Base-by-base conservation (phyloP, 2,329 filamentous ascomycete species). In the Beauveria scarabaeidicola region DNA sequence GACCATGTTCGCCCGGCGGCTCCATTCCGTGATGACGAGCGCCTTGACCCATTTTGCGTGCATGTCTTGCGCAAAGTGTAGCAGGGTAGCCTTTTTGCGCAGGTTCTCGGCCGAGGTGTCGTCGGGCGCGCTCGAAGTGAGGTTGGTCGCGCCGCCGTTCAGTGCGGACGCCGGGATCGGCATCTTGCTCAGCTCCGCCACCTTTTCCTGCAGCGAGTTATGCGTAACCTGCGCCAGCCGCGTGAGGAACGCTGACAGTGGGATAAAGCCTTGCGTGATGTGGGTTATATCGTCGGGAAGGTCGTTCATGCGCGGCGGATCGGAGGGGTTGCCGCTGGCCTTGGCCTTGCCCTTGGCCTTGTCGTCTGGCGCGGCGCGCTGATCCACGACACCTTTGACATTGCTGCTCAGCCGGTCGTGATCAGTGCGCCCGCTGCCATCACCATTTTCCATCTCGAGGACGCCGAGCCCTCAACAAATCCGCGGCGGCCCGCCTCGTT, bases 41-140 rank as follows among this genome's bases (percentile, higher is more conserved):
- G 92, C 83, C 75, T 99, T 97, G 71, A 96, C 90, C 79, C 95
- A 97, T 75, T 90, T 91, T 32, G 87, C 85, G 68, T 96, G 87
- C 68, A 88, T 84, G 23, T 85, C 82, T 70, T 93, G 87, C 9
- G 89, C 85, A 74, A 94, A 96, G 47, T 89, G 84, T 61, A 96
- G 74, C 57, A 97, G 72, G 40, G 79, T 74, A 29, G 83, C 75
- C 73, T 96, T 97, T 75, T 96, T 96, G 36, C 81, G 78, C 13
- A 89, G 68, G 68, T 90, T 93, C 62, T 87, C 84, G 43, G 73
- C 70, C 1, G 84, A 86, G 21, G 74, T 78, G 66, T 89, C 85
- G 58, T 85, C 81, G 2, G 69, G 65, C 36, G 74, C 70, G 53
- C 64, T 67, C 29, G 66, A 64, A 9, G 65, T 63, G 47, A 67